Evolutionary conservation across 345 rosid species (phyloP).

Genomic region (Gossypium arboreum): DNA sequence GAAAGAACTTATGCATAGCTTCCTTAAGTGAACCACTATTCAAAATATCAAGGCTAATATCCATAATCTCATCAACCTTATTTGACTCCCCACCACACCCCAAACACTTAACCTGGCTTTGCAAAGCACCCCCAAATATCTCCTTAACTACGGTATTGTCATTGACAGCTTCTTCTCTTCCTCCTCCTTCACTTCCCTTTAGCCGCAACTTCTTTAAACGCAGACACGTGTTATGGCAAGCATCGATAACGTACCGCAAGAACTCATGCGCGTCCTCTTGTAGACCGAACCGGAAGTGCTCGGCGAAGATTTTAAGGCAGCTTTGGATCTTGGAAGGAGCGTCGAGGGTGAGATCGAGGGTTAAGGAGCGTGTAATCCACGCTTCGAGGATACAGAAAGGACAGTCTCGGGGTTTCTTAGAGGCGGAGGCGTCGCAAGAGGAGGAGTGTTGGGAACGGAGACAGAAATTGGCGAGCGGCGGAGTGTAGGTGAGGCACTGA

Average conservation of each 20-base stretch:
- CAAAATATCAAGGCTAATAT: conserved; percentile 82
- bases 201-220: conserved; percentile 76
- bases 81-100: conserved; percentile 81
- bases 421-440: conserved; percentile 60
- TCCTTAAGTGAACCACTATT: conserved; percentile 65
- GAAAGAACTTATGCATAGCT: conserved; percentile 84
- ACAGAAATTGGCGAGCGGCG: conserved; percentile 98
- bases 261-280: conserved; percentile 99
- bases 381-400: conserved; percentile 88
- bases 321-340: conserved; percentile 62
- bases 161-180: conserved; percentile 22
- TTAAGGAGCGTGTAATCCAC: conserved; percentile 70
- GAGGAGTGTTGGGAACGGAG: conserved; percentile 79
- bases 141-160: conserved; percentile 67
- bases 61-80: conserved; percentile 97
- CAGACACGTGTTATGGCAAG: conserved; percentile 87
- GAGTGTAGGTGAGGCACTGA: conserved; percentile 95
- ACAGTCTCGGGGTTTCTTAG: conserved; percentile 64
- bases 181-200: conserved; percentile 28
- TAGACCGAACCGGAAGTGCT: conserved; percentile 69
- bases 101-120: conserved; percentile 96
- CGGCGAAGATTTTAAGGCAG: conserved; percentile 65
- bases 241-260: conserved; percentile 83
- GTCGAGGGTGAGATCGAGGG: conserved; percentile 52
- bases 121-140: conserved; percentile 92